phyloP scores from a whole-genome alignment of 1,139 yeast species.

The Saccharomyces hybrid region DNA sequence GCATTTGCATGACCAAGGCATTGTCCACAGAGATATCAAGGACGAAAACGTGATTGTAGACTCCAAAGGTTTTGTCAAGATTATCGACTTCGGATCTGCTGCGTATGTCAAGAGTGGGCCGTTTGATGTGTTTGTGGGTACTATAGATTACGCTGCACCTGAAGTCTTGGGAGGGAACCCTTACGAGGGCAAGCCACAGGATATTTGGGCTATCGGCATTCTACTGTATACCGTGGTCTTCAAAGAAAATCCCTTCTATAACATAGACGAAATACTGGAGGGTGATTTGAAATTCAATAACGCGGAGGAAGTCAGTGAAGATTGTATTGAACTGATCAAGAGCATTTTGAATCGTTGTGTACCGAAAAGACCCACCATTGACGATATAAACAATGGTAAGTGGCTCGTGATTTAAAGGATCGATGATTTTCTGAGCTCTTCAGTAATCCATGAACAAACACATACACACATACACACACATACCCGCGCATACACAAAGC shows the following conservation, averaged over 20 bases:
- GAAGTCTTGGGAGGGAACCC: no score
- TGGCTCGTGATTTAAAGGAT: slow-evolving; percentile 44
- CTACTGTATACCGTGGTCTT: slow-evolving; percentile 61
- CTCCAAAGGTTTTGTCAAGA: no score
- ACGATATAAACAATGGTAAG: slow-evolving; percentile 55
- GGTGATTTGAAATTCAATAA: slow-evolving; percentile 70
- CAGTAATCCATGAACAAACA: no score
- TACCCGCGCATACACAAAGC: no score
- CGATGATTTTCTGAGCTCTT: not conserved
- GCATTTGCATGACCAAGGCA: no score
- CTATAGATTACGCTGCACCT: no score
- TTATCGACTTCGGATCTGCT: no score
- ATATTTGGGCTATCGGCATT: slow-evolving; percentile 22
- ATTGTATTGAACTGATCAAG: slow-evolving; percentile 51
- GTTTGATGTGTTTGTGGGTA: no score
- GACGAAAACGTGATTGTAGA: no score
- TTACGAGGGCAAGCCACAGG: not conserved
- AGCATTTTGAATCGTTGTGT: slow-evolving; percentile 61
- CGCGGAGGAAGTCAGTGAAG: slow-evolving; percentile 43
- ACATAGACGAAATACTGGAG: slow-evolving; percentile 90
- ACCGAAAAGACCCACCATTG: slow-evolving; percentile 60
- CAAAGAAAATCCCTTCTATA: slow-evolving; percentile 24
- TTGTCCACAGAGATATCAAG: no score
- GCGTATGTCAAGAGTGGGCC: no score
- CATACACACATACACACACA: no score